Base-by-base conservation (phyloP, 164 flowering plant species). In the Sextonia rubra region DNA sequence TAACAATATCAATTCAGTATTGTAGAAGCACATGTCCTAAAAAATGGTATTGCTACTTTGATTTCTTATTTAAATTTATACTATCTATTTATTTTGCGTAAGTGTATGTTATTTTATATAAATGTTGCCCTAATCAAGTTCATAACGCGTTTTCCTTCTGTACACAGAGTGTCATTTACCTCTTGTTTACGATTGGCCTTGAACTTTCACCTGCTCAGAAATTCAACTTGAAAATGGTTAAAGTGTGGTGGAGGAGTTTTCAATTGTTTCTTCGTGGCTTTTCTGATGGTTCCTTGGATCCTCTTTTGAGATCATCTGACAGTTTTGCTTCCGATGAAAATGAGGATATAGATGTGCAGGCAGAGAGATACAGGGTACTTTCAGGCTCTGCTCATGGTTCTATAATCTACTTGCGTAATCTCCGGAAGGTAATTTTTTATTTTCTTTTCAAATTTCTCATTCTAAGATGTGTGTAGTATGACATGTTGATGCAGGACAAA, bases 261-360 rank as follows among this genome's bases (percentile, higher is more conserved):
- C 76, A 29, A 62, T 72, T 49, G 61, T 60, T 44, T 12, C 56
- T 44, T 55, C 72, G 0, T 64, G 56, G 64, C 15, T 62, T 47
- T 72, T 63, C 85, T 25, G 44, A 79, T 58, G 67, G 83, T 73
- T 69, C 66, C 62, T 71, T 73, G 60, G 92, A 95, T 77, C 97
- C 97, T 25, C 89, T 95, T 70, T 70, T 91, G 68, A 79, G 71
- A 70, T 80, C 90, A 74, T 75, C 84, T 7, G 82, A 79, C 62
- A 68, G 58, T 77, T 69, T 30, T 80, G 60, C 68, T 61, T 32
- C 64, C 78, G 86, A 85, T 64, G 69, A 78, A 72, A 91, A 90
- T 63, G 93, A 89, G 72, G 99, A 95, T 74, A 77, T 81, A 75
- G 99, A 95, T 83, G 99, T 95, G n/a, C 84, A 77, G 75, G 74